Base-by-base conservation (phyloP, 192 early-diverging fungal species). In the Podila verticillata region DNA sequence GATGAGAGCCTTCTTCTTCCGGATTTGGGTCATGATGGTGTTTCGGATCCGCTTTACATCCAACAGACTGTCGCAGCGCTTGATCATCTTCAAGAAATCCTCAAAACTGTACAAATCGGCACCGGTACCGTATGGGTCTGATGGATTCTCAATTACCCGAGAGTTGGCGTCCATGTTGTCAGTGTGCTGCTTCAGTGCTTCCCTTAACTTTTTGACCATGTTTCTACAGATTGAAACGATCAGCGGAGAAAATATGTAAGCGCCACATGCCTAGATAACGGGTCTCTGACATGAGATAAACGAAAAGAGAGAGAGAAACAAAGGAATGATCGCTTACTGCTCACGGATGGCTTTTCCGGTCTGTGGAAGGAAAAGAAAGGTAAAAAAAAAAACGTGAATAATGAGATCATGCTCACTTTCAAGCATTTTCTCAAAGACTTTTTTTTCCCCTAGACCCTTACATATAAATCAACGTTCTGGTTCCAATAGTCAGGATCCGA, bases 401-500 rank as follows among this genome's bases (percentile, higher is more conserved):
- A 47, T 17, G 29, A 30, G 51, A 54, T 24, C 51, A 54, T n/a
- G 20, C 17, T 51, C 22, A 2, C 24, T 54, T 54, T 54, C 51
- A 24, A 20, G 51, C 22, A 54, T 26, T 54, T 54, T 24, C n/a
- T n/a, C 7, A 4, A 54, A 20, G 68, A 15, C 39, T 15, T 44
- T 10, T 44, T 44, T 44, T n/a, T n/a, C n/a, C n/a, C n/a, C 39
- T 15, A 17, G 39, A 44, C 17, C 39, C 86, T 70, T 84, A 87
- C 86, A 80, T 91, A 88, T 15, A 81, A 69, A 36, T 93, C 92
- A n/a, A 97, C 78, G 19, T 89, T 86, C 68, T 94, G 90, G 79
- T 97, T 97, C 87, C 93, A 91, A 48, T 91, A 97, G 78, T 97
- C 95, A 2, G 96, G 93, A 54, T 97, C 96, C 0, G 91, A 84